A percentile compares a stretch with the other conserved stretches of the same genome.
Evolutionary conservation across 73 alveolate genomes (phyloP).

Genomic region (Paramecium primaurelia): DNA sequence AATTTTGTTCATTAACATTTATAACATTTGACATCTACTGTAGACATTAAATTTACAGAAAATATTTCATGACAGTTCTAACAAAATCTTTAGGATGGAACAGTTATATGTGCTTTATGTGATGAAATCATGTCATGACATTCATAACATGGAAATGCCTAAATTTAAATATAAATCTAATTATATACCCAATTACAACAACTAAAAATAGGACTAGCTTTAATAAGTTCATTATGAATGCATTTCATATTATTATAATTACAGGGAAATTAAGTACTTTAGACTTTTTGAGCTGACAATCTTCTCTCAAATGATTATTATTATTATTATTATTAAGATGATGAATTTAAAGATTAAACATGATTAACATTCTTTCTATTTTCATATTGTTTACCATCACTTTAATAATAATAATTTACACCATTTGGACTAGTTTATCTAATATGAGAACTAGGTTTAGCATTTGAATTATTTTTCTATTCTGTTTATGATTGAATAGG

Average conservation of each 20-base stretch:
- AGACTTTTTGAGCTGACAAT: not conserved
- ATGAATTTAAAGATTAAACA: not conserved
- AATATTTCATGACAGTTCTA: constrained; percentile 6
- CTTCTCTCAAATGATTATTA: not conserved
- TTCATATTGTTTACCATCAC: not conserved
- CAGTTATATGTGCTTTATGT: constrained; percentile 40
- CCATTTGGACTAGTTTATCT: not conserved
- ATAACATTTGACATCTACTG: constrained; percentile 35
- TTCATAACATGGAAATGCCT: constrained; percentile 45
- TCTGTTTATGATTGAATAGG: not conserved
- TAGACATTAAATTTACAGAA: not conserved
- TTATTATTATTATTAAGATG: not conserved
- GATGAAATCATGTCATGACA: not conserved
- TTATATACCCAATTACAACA: constrained; percentile 25
- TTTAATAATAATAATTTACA: not conserved
- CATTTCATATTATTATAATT: constrained; percentile 9
- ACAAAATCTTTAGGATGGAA: constrained; percentile 19
- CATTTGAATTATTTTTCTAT: not conserved
- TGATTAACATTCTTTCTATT: not conserved
- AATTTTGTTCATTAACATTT: not conserved
- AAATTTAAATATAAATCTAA: not conserved
- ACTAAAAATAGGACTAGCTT: not conserved
- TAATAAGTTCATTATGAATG: not conserved
- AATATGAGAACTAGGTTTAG: not conserved
- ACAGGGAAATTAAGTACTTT: not conserved